phyloP scores from a whole-genome alignment of 176 grass and related monocot species.

The bread wheat (Triticum aestivum) region DNA sequence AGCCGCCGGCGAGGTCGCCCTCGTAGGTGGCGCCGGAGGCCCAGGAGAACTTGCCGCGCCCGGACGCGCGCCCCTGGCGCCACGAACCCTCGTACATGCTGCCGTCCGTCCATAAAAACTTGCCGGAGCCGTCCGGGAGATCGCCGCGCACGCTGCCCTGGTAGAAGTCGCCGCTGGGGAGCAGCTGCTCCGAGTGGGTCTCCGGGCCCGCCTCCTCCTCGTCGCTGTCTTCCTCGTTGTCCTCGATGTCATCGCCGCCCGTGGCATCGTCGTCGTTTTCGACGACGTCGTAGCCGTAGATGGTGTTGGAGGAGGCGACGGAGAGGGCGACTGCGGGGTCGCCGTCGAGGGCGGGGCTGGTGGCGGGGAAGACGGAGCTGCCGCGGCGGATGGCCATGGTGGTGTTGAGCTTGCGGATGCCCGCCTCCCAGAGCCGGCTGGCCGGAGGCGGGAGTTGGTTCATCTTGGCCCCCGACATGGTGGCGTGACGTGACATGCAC shows the following conservation, averaged over 20 bases:
- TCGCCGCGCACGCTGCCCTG: conserved; percentile 46
- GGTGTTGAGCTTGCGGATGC: conserved; percentile 53
- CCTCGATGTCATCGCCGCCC: background rate
- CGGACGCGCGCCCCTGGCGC: conserved; percentile 52
- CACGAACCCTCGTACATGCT: conserved; percentile 85
- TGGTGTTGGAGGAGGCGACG: conserved; percentile 37
- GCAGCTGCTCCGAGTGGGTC: conserved; percentile 49
- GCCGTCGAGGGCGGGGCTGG: background rate
- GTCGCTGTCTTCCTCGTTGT: background rate
- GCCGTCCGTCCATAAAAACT: conserved; percentile 78
- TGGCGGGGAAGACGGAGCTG: background rate
- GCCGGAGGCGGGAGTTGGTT: conserved; percentile 47
- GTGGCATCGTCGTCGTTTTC: background rate
- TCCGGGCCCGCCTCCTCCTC: conserved; percentile 21
- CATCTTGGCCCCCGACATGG: conserved; percentile 29
- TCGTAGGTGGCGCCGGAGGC: conserved; percentile 78
- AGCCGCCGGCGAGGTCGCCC: conserved; percentile 60
- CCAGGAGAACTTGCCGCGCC: conserved; percentile 79
- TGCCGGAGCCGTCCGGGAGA: conserved; percentile 57
- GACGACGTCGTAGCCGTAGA: conserved; percentile 35
- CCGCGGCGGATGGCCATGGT: conserved; percentile 50
- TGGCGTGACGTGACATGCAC: background rate
- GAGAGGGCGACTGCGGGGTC: conserved; percentile 19
- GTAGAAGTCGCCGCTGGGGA: conserved; percentile 65
- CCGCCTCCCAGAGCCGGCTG: conserved; percentile 53